phyloP scores from a whole-genome alignment of 768 basidiomycete species.

The Xanthoconium stramineum region DNA sequence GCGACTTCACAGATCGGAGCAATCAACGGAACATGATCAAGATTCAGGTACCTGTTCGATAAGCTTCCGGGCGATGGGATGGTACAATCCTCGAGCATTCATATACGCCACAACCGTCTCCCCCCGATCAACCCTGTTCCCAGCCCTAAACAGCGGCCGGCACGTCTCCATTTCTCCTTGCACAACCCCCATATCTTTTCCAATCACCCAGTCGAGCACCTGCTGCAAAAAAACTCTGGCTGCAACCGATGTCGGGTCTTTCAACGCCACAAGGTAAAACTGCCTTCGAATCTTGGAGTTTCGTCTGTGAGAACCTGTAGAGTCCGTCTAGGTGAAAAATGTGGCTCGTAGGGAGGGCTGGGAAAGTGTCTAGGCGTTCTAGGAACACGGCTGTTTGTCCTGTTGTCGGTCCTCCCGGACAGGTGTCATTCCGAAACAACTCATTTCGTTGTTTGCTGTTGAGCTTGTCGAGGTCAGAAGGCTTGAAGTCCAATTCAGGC shows the following conservation, averaged over 20 bases:
- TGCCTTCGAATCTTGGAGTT: conserved; percentile 53
- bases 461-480: conserved; percentile 45
- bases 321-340: conserved; percentile 40
- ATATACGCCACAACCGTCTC: no score
- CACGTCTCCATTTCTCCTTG: no score
- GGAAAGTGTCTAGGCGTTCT: conserved; percentile 43
- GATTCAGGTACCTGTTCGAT: conserved; percentile 44
- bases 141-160: no score
- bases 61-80: no score
- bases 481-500: conserved; percentile 38
- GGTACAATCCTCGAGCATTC: no score
- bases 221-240: conserved; percentile 31
- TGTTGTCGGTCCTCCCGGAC: no score
- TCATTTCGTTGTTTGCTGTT: conserved; percentile 50
- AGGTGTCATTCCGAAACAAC: not conserved
- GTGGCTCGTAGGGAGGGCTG: conserved; percentile 41
- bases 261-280: conserved; percentile 50
- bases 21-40: conserved; percentile 85
- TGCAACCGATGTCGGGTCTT: conserved; percentile 31
- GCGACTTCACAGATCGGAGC: conserved; percentile 79
- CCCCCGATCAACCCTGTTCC: no score
- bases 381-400: conserved; percentile 48
- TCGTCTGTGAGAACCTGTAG: conserved; percentile 40
- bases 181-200: no score
- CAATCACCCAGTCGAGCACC: conserved; percentile 17